A percentile compares a stretch with the other conserved stretches of the same genome.
Conservation (phyloP, 164 flowering plant species). For the Annona cherimola region DNA sequence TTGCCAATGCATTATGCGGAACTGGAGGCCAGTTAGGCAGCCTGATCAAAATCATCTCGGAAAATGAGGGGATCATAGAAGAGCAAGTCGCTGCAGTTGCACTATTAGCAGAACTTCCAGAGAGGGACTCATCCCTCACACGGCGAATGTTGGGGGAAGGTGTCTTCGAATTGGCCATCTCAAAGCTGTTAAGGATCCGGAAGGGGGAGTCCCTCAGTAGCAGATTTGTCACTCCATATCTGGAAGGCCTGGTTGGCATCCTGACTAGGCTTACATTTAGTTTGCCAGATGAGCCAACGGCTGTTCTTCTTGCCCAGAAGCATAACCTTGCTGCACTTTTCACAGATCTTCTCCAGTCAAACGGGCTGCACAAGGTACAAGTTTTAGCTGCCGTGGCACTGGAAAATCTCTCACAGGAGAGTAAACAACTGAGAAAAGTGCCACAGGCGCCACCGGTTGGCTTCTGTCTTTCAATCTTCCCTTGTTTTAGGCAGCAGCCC, state of each 20-base stretch:
- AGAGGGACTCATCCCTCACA: slow-evolving; percentile 75
- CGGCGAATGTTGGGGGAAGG: slow-evolving; percentile 68
- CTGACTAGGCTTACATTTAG: slow-evolving; percentile 78
- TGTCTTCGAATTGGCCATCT: slow-evolving; percentile 48
- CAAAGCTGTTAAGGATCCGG: slow-evolving; percentile 41
- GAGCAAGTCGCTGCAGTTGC: slow-evolving; percentile 92
- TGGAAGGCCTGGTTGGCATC: slow-evolving; percentile 79
- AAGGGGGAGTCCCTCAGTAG: slow-evolving; percentile 67
- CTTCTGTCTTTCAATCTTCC: slow-evolving; percentile 56
- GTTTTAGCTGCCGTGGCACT: slow-evolving; percentile 79
- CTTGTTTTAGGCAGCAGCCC: slow-evolving; percentile 66
- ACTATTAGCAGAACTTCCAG: slow-evolving; percentile 85
- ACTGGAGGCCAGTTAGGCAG: slow-evolving; percentile 75
- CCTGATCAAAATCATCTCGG: slow-evolving; percentile 58
- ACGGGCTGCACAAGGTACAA: slow-evolving; percentile 85
- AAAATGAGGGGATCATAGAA: slow-evolving; percentile 58
- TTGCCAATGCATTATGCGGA: slow-evolving; percentile 72
- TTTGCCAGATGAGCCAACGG: slow-evolving; percentile 50
- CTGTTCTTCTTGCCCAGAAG: slow-evolving; percentile 54
- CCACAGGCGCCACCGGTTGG: slow-evolving; percentile 66
- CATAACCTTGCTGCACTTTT: slow-evolving; percentile 63
- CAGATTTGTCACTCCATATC: slow-evolving; percentile 76
- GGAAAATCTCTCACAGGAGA: slow-evolving; percentile 68
- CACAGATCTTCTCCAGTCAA: slow-evolving; percentile 65
- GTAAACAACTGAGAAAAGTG: slow-evolving; percentile 53